Evolutionary conservation across 192 early-diverging fungal genomes (phyloP).

Genomic region (Coemansia sp.): DNA sequence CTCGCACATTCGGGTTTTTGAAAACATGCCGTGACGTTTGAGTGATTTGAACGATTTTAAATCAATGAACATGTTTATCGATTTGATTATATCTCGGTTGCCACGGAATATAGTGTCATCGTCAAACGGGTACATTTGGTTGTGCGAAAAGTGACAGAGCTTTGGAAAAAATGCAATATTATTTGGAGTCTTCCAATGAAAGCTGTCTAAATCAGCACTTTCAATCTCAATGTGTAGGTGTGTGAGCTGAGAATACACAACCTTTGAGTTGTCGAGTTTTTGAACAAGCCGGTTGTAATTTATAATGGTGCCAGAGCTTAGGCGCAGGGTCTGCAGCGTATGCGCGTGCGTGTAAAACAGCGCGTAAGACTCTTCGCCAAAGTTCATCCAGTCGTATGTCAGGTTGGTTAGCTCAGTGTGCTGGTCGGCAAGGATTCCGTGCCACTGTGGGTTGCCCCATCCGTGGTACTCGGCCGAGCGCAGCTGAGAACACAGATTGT

Average conservation of each 20-base stretch:
- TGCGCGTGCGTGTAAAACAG: neutral
- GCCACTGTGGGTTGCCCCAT: neutral
- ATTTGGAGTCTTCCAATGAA: neutral
- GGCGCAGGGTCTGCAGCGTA: neutral
- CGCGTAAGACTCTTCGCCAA: neutral
- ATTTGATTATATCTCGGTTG: neutral
- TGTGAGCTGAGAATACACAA: neutral
- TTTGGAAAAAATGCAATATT: constrained; percentile 5
- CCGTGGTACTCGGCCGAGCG: neutral
- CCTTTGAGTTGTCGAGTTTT: neutral
- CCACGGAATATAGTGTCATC: constrained; percentile 6
- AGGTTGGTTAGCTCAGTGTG: neutral
- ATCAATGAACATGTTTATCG: neutral
- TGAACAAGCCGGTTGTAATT: constrained; percentile 6
- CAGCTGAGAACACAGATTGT: neutral
- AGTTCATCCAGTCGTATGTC: constrained; percentile 1
- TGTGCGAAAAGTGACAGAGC: neutral
- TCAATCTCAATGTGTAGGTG: neutral
- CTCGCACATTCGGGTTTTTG: neutral
- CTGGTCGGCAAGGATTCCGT: neutral
- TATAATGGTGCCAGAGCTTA: neutral
- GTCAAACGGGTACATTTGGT: constrained; percentile 4
- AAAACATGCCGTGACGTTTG: neutral
- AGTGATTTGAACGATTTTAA: neutral
- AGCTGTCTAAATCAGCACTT: neutral